Conservation (phyloP, 2,329 filamentous ascomycete genomes). For the Xylaria digitata region DNA sequence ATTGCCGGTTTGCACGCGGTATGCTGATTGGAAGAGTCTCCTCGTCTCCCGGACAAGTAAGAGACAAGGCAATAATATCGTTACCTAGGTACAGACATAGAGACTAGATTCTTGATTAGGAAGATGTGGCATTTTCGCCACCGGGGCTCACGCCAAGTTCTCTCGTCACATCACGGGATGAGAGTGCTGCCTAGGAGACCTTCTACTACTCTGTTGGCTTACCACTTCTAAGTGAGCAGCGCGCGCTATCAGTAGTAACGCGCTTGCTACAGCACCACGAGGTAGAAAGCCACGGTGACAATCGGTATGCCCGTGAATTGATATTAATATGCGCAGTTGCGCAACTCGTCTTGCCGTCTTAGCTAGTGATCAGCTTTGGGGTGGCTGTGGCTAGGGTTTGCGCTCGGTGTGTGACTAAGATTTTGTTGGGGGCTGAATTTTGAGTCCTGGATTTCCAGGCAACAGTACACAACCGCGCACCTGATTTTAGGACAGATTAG, state of each 20-base stretch:
- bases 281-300: not conserved
- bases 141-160: not conserved
- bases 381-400: conserved; percentile 21
- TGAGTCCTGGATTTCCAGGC: conserved; percentile 6
- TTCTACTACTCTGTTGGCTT: not conserved
- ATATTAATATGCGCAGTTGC: not conserved
- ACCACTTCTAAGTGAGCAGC: not conserved
- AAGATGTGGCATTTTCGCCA: conserved; percentile 14
- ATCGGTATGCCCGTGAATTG: not conserved
- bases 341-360: not conserved
- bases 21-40: not conserved
- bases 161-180: not conserved
- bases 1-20: not conserved
- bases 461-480: not conserved
- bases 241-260: no score
- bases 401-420: conserved; percentile 7
- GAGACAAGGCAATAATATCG: conserved; percentile 1
- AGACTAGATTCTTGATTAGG: not conserved
- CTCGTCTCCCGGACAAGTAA: not conserved
- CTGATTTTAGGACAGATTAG: not conserved
- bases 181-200: conserved; percentile 14
- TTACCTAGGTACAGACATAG: not conserved
- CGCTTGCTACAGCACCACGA: conserved; percentile 4
- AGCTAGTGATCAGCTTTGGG: conserved; percentile 4
- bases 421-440: conserved; percentile 6